These are phyloP conservation scores for Viola pubescens DNA, from an alignment of 441 rosid species.

Conservation along the genomic window DNA sequence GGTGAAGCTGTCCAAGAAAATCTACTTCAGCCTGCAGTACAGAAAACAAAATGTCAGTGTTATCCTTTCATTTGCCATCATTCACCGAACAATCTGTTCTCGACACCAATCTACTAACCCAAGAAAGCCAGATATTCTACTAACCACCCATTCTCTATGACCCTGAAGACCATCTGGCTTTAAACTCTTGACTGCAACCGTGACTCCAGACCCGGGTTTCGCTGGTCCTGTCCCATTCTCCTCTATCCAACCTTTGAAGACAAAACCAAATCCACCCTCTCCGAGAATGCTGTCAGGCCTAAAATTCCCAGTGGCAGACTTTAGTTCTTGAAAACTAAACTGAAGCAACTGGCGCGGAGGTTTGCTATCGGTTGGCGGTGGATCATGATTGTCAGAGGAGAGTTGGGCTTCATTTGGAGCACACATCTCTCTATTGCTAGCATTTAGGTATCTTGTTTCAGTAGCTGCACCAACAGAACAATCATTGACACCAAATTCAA, in stretches of 20 bases:
- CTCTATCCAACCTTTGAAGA: constrained; percentile 71
- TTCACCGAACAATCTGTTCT: constrained; percentile 6
- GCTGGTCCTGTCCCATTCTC: constrained; percentile 59
- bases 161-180: constrained; percentile 53
- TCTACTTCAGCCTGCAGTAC: constrained; percentile 77
- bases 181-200: constrained; percentile 58
- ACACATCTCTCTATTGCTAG: constrained; percentile 55
- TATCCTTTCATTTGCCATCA: not conserved
- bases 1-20: constrained; percentile 87
- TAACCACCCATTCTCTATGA: constrained; percentile 55
- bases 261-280: constrained; percentile 64
- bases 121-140: constrained; percentile 25
- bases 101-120: constrained; percentile 27
- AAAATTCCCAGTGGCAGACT: constrained; percentile 50
- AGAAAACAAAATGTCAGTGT: constrained; percentile 6
- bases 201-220: constrained; percentile 46
- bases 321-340: constrained; percentile 40
- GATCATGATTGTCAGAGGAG: constrained; percentile 38
- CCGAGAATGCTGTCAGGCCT: constrained; percentile 54
- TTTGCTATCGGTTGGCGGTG: constrained; percentile 22
- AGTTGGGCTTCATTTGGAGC: constrained; percentile 46
- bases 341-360: constrained; percentile 42
- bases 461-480: constrained; percentile 38
- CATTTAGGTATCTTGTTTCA: constrained; percentile 58
- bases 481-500: not conserved